Evolutionary conservation across 768 basidiomycete genomes (phyloP).

Genomic region (Pleurotus eryngii): DNA sequence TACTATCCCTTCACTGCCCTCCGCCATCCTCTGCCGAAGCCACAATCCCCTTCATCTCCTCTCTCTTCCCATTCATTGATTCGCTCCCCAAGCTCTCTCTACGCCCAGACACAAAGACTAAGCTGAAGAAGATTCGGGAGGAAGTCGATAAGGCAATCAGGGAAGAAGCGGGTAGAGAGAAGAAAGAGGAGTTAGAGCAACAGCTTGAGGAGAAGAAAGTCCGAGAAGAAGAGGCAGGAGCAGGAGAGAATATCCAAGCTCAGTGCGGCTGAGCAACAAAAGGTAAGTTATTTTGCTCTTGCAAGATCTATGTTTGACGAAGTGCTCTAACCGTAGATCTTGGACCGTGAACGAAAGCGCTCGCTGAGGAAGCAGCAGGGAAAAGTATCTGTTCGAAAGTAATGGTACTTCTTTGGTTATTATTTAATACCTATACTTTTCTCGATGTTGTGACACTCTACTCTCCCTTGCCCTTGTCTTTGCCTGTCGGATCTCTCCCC

Average conservation of each 20-base stretch:
- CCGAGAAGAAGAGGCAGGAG: slow-evolving; percentile 70
- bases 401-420: slow-evolving; percentile 9
- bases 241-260: slow-evolving; percentile 71
- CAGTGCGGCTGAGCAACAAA: slow-evolving; percentile 79
- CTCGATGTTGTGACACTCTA: background rate
- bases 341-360: slow-evolving; percentile 79
- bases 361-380: slow-evolving; percentile 66
- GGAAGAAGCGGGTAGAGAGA: slow-evolving; percentile 63
- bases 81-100: slow-evolving; percentile 53
- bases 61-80: slow-evolving; percentile 77
- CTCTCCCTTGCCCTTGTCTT: background rate
- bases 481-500: background rate
- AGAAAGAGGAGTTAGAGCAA: slow-evolving; percentile 60
- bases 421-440: background rate
- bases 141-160: slow-evolving; percentile 67
- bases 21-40: slow-evolving; percentile 49
- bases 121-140: slow-evolving; percentile 72
- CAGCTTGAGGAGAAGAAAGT: slow-evolving; percentile 66
- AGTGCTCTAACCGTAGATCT: slow-evolving; percentile 31
- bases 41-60: slow-evolving; percentile 58
- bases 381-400: slow-evolving; percentile 53
- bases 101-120: slow-evolving; percentile 79
- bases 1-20: slow-evolving; percentile 54
- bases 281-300: slow-evolving; percentile 40
- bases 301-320: background rate